Conservation (phyloP, 306 rosid species). For the Cicer chorassanicum region DNA sequence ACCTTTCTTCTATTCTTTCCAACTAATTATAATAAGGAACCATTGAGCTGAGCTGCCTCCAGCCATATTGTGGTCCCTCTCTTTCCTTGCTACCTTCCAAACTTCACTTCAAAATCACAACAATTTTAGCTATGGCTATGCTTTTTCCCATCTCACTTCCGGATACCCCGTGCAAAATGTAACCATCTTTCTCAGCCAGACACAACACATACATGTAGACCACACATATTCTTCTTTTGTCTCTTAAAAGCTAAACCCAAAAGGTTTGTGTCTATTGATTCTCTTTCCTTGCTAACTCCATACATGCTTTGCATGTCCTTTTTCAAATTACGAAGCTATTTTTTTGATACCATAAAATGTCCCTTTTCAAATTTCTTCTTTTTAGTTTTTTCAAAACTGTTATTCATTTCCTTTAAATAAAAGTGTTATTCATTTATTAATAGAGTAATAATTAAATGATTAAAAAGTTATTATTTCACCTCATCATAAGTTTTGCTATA, state of each 20-base stretch:
- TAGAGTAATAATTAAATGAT: too few relatives aligned
- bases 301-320: constrained; percentile 7
- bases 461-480: too few relatives aligned
- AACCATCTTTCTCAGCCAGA: background rate
- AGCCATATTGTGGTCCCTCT: constrained; percentile 18
- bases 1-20: background rate
- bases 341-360: background rate
- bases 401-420: too few relatives aligned
- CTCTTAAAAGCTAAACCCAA: constrained; percentile 47
- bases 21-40: too few relatives aligned
- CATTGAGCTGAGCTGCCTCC: background rate
- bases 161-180: constrained; percentile 4
- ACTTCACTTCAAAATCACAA: constrained; percentile 2
- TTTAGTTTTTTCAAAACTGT: too few relatives aligned
- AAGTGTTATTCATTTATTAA: too few relatives aligned
- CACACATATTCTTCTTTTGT: constrained; percentile 43
- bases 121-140: background rate
- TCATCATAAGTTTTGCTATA: too few relatives aligned
- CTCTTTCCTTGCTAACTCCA: constrained; percentile 15
- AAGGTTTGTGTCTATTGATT: constrained; percentile 42
- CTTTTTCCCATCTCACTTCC: background rate
- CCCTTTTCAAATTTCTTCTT: too few relatives aligned
- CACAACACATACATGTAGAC: background rate
- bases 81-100: constrained; percentile 16
- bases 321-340: constrained; percentile 38